Base-by-base conservation (phyloP, 1,284 basidiomycete genomes). In the Melanopsichium pennsylvanicum region DNA sequence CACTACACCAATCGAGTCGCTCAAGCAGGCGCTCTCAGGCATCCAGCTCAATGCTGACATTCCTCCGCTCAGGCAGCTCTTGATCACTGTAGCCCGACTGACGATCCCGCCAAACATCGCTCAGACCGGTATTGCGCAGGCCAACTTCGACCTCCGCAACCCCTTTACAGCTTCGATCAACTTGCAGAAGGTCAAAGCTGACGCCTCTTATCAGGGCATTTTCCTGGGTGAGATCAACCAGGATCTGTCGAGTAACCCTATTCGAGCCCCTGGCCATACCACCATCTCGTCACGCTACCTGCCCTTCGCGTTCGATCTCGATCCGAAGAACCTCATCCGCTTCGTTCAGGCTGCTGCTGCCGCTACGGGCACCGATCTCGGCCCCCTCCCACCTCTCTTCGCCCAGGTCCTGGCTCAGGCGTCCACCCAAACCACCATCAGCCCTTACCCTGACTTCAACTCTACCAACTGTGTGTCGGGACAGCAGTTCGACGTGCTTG, bases 131-230 rank as follows among this genome's bases (percentile, higher is more conserved):
- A 52, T 58, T 13, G 77, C 76, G 5, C 48, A 60, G 45, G 69
- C 68, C 23, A 64, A 67, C 18, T 78, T 80, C 55, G 67, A 82
- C 2, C 83, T 91, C 37, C 82, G 83, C 13, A 91, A 91, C 73
- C 89, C 89, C 2, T 91, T 91, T 82, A 90, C 88, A 0, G 89
- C 89, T 11, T 87, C 86, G 70, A 87, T 91, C 79, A 89, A 88
- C 76, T 78, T 91, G 16, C 75, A 88, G 27, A 79, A 83, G 50
- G 82, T 91, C n/a, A 82, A 82, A 10, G 86, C 88, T 1, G 84
- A 80, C 3, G 89, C 86, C 0, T 85, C 64, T 5, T 80, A 84
- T 79, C 23, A 88, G 19, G 78, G 70, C 26, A 74, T 81, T 52
- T 57, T 70, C 42, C 67, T 82, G 19, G 81, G 80, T 27, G 67